phyloP scores from a whole-genome alignment of 306 rosid species.

The Phaseolus lunatus region DNA sequence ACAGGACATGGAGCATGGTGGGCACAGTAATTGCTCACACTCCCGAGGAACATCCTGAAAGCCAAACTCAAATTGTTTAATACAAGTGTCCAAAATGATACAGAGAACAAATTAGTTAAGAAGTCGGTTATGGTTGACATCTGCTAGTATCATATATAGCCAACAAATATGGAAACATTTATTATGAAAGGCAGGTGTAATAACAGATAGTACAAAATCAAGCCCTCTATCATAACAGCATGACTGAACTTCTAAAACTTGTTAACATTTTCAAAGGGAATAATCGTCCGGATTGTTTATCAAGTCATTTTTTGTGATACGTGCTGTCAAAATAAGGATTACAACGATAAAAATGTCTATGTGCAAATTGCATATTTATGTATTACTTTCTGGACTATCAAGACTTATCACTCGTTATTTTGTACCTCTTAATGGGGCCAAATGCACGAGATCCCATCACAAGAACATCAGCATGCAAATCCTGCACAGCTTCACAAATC shows the following conservation, averaged over 20 bases:
- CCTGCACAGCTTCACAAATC: slow-evolving; percentile 77
- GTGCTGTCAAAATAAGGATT: not conserved
- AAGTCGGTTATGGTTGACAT: not conserved
- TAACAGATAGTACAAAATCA: too few species aligned
- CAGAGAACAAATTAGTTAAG: slow-evolving; percentile 28
- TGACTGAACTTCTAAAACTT: not conserved
- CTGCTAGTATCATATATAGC: slow-evolving; percentile 25
- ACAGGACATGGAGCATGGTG: slow-evolving; percentile 80
- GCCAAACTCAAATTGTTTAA: not conserved
- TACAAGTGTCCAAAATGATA: slow-evolving; percentile 18
- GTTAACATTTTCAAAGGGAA: not conserved
- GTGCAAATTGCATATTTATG: not conserved
- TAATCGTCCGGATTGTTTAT: not conserved
- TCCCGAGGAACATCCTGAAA: slow-evolving; percentile 92
- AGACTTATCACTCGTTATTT: not conserved
- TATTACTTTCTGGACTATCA: not conserved
- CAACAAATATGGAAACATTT: slow-evolving; percentile 6
- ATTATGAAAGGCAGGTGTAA: not conserved
- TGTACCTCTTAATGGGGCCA: slow-evolving; percentile 87
- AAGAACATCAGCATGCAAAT: slow-evolving; percentile 79
- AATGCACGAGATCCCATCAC: slow-evolving; percentile 85
- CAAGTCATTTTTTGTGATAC: not conserved
- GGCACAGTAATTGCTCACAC: slow-evolving; percentile 88
- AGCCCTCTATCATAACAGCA: too few species aligned
- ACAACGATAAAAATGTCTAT: not conserved